phyloP scores from a whole-genome alignment of 164 flowering plant species.

The Chloranthus sessilifolius region DNA sequence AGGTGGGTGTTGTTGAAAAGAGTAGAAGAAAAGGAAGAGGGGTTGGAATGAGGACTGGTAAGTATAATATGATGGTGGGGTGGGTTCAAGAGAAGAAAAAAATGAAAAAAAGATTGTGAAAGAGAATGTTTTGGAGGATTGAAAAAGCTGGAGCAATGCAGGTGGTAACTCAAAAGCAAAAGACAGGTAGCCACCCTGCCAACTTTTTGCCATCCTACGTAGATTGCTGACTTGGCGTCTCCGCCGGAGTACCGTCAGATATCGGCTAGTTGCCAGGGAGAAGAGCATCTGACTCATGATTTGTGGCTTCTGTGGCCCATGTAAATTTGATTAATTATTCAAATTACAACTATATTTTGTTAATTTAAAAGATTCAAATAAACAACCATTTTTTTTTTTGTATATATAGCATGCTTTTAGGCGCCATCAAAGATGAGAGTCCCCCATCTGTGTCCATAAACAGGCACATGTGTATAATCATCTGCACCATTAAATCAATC shows the following conservation, averaged over 20 bases:
- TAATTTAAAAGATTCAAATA: not conserved
- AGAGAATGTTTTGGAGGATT: constrained; percentile 20
- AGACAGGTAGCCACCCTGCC: constrained; percentile 28
- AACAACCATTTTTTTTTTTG: not conserved
- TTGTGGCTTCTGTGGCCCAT: not conserved
- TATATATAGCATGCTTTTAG: too few relatives aligned
- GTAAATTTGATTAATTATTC: not conserved
- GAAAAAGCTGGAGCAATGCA: constrained; percentile 22
- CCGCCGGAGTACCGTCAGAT: not conserved
- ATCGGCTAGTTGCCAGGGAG: not conserved
- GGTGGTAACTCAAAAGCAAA: constrained; percentile 43
- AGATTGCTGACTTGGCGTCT: constrained; percentile 51
- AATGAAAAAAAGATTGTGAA: constrained; percentile 10
- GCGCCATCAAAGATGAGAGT: too few relatives aligned
- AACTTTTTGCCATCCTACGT: constrained; percentile 29
- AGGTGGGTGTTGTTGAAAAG: constrained; percentile 1
- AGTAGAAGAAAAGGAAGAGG: constrained; percentile 7
- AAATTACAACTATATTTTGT: not conserved
- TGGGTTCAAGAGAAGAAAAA: constrained; percentile 20
- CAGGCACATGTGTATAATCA: too few relatives aligned
- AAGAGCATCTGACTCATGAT: not conserved
- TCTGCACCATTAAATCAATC: too few relatives aligned
- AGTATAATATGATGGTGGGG: constrained; percentile 16
- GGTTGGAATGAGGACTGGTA: constrained; percentile 3
- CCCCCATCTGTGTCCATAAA: too few relatives aligned